Evolutionary conservation across 495 filamentous ascomycete genomes (phyloP).

Genomic region (Talaromyces liani): DNA sequence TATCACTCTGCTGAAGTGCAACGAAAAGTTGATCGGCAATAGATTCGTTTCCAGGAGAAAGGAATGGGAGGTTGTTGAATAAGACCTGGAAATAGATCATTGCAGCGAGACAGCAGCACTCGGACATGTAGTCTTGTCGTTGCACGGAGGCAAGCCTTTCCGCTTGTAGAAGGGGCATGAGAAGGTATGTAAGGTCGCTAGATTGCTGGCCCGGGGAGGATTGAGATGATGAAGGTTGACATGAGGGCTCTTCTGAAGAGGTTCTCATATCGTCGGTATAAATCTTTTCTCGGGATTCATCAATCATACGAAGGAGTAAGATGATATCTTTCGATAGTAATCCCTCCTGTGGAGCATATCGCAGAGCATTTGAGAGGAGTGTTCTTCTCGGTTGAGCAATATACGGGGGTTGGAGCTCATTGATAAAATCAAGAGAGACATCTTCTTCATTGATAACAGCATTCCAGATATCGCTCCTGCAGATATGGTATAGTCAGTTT

Average conservation of each 20-base stretch:
- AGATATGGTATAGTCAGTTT: background rate
- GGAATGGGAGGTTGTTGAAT: background rate
- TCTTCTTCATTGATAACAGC: constrained; percentile 4
- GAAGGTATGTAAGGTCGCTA: background rate
- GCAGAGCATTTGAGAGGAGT: background rate
- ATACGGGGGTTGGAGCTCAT: background rate
- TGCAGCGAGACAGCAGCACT: constrained; percentile 3
- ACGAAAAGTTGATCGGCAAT: background rate
- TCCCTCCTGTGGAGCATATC: background rate
- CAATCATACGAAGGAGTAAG: background rate
- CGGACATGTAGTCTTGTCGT: constrained; percentile 1
- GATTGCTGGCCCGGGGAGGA: background rate
- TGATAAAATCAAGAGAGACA: background rate
- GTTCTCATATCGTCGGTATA: background rate
- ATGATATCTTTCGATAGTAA: background rate
- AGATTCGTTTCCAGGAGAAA: background rate
- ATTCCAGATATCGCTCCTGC: constrained; percentile 7
- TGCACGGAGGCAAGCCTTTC: background rate
- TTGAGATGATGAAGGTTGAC: background rate
- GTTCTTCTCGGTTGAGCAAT: constrained; percentile 1
- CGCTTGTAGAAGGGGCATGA: background rate
- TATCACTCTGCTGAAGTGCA: background rate
- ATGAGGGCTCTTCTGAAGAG: background rate
- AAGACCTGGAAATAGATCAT: constrained; percentile 2
- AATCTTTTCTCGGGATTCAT: background rate